These are phyloP conservation scores for Diophrys sp. DNA, from an alignment of 73 alveolate species.

Conservation along the genomic window DNA sequence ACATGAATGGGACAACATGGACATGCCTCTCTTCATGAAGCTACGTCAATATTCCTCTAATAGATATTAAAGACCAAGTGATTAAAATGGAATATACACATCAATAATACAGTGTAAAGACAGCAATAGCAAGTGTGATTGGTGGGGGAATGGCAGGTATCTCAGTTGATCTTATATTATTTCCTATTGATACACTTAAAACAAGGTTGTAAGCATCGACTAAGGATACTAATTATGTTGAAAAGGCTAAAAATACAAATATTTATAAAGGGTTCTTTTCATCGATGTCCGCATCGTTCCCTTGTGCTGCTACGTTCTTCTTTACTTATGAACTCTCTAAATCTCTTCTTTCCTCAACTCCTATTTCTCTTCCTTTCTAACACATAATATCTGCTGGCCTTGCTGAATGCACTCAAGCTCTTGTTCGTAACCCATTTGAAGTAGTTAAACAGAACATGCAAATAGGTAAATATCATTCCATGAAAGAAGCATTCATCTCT, in stretches of 20 bases:
- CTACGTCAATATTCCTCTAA: too few relatives aligned
- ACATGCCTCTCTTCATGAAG: too few relatives aligned
- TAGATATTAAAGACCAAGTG: too few relatives aligned
- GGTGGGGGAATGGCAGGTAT: constrained; percentile 84
- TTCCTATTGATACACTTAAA: constrained; percentile 75
- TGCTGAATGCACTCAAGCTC: constrained; percentile 72
- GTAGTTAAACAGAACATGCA: constrained; percentile 73
- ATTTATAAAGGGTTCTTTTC: constrained; percentile 71
- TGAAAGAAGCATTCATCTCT: constrained; percentile 49
- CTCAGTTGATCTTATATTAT: constrained; percentile 67
- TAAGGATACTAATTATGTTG: constrained; percentile 35
- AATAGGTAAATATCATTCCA: constrained; percentile 61
- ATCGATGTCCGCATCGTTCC: constrained; percentile 78
- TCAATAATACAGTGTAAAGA: too few relatives aligned
- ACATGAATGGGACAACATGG: too few relatives aligned
- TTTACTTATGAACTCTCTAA: constrained; percentile 70
- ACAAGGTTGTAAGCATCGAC: constrained; percentile 69
- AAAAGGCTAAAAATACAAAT: constrained; percentile 65
- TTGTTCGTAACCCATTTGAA: constrained; percentile 77
- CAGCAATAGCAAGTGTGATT: constrained; percentile 37
- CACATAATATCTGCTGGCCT: constrained; percentile 65
- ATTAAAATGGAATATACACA: too few relatives aligned
- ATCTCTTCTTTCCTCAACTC: constrained; percentile 1
- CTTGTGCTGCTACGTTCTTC: constrained; percentile 82
- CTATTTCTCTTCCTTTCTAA: constrained; percentile 20